These are phyloP conservation scores for Diversispora epigaea DNA, from an alignment of 192 early-diverging fungal genomes.

Conservation along the genomic window DNA sequence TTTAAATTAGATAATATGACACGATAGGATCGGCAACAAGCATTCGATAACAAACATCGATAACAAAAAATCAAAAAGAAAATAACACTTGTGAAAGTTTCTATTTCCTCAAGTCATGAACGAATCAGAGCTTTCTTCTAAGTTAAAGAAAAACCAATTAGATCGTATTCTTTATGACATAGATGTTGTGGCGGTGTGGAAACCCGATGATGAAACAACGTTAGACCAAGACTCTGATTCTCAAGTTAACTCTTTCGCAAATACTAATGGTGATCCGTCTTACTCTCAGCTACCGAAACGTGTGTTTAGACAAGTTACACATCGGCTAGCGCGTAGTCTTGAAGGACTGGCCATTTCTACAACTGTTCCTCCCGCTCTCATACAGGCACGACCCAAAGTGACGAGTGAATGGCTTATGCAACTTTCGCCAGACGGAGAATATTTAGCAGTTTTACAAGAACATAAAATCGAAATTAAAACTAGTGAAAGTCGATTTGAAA, in stretches of 20 bases:
- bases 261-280: slow-evolving; percentile 23
- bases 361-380: slow-evolving; percentile 43
- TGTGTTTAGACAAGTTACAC: slow-evolving; percentile 30
- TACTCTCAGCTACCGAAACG: slow-evolving; percentile 30
- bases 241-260: neutral
- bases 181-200: slow-evolving; percentile 43
- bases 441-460: slow-evolving; percentile 44
- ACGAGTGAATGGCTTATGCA: slow-evolving; percentile 40
- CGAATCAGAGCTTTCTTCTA: too few species aligned
- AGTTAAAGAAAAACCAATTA: neutral
- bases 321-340: slow-evolving; percentile 25
- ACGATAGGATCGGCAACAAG: too few species aligned
- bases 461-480: slow-evolving; percentile 47
- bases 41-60: too few species aligned
- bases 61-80: too few species aligned
- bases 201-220: slow-evolving; percentile 39
- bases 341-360: slow-evolving; percentile 37
- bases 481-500: slow-evolving; percentile 40
- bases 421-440: slow-evolving; percentile 40
- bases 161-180: slow-evolving; percentile 40
- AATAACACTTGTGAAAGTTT: too few species aligned
- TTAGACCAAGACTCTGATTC: slow-evolving; percentile 20
- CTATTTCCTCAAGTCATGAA: too few species aligned
- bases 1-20: too few species aligned
- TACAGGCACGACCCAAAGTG: slow-evolving; percentile 38